These are phyloP conservation scores for Globisporangium yorkense DNA, from an alignment of 352 stramenopile genomes.

Conservation along the genomic window DNA sequence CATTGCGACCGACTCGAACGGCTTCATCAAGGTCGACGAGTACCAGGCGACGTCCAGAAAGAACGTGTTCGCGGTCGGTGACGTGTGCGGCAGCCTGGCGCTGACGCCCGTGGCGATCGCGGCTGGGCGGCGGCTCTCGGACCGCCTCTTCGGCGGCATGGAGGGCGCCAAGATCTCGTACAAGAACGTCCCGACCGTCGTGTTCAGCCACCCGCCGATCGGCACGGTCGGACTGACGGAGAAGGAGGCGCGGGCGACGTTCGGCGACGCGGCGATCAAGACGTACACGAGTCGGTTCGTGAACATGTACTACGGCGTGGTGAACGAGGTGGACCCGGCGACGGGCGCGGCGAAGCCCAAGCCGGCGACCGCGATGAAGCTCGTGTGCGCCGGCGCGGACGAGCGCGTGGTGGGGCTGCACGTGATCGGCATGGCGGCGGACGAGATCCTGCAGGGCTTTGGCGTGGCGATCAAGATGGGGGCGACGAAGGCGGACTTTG, in stretches of 20 bases:
- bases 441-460: slow-evolving; percentile 99
- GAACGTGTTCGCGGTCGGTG: slow-evolving; percentile 76
- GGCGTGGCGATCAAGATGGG: slow-evolving; percentile 98
- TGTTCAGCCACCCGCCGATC: slow-evolving; percentile 96
- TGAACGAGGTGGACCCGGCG: slow-evolving; percentile 50
- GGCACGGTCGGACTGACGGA: slow-evolving; percentile 94
- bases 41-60: slow-evolving; percentile 86
- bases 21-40: slow-evolving; percentile 85
- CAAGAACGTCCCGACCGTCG: slow-evolving; percentile 91
- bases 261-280: slow-evolving; percentile 88
- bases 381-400: slow-evolving; percentile 84
- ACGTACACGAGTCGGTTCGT: slow-evolving; percentile 92
- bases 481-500: slow-evolving; percentile 96
- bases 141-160: slow-evolving; percentile 84
- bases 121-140: slow-evolving; percentile 71
- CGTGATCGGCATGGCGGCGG: slow-evolving; percentile 91
- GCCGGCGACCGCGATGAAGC: slow-evolving; percentile 94
- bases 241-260: slow-evolving; percentile 80
- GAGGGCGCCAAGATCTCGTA: slow-evolving; percentile 71
- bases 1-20: slow-evolving; percentile 49
- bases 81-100: slow-evolving; percentile 59
- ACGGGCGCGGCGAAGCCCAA: slow-evolving; percentile 57
- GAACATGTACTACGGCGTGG: slow-evolving; percentile 94
- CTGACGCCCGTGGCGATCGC: slow-evolving; percentile 87
- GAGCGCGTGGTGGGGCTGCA: slow-evolving; percentile 97